A percentile compares a stretch with the other conserved stretches of the same genome.
These are phyloP conservation scores for Larix kaempferi DNA, from an alignment of 75 land plant species.

Conservation along the genomic window DNA sequence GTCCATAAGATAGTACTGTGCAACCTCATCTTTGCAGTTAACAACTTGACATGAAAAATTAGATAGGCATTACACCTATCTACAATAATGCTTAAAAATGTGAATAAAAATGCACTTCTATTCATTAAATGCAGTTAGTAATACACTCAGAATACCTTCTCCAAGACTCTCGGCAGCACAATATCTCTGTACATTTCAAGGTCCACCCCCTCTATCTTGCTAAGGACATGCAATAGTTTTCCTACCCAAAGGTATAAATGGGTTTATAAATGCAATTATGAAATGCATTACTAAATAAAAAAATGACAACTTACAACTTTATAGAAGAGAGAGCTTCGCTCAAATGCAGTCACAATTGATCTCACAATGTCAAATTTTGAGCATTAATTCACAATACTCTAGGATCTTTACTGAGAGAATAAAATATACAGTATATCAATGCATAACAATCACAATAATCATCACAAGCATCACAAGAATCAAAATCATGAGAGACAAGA, in stretches of 20 bases:
- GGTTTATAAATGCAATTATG: background rate
- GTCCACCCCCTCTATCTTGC: constrained; percentile 98
- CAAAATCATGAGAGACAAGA: no score
- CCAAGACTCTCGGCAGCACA: constrained; percentile 89
- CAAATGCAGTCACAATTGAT: background rate
- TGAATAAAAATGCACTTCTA: background rate
- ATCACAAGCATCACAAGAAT: no score
- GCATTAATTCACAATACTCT: no score
- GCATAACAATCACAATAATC: no score
- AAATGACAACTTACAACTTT: background rate
- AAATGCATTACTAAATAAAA: background rate
- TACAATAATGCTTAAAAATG: background rate
- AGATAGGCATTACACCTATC: background rate
- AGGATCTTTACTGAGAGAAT: no score
- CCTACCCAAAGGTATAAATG: constrained; percentile 63
- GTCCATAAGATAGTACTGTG: constrained; percentile 98
- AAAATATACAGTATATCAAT: no score
- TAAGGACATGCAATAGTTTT: constrained; percentile 91
- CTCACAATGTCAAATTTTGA: no score
- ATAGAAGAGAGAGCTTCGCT: constrained; percentile 1
- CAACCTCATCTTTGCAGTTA: constrained; percentile 98
- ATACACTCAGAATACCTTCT: constrained; percentile 57
- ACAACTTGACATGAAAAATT: constrained; percentile 59
- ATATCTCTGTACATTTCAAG: constrained; percentile 92
- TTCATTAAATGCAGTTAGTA: background rate